Percentiles rank a stretch among this genome's conserved stretches.
These are phyloP conservation scores for Tulasnella sp. DNA, from an alignment of 768 basidiomycete species.

Conservation along the genomic window DNA sequence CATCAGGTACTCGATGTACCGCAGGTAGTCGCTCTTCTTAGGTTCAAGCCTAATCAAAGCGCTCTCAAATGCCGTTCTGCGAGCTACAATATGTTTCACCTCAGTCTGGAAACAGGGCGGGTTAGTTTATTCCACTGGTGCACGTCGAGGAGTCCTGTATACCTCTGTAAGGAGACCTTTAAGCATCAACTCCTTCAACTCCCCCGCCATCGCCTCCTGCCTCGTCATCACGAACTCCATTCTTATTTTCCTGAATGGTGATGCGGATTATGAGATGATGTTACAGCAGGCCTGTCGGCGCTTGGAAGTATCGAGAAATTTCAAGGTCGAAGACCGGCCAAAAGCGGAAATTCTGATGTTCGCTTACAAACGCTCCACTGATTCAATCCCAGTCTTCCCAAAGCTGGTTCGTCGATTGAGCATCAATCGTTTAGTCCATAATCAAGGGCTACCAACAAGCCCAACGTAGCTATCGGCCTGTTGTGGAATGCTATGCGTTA, in stretches of 20 bases:
- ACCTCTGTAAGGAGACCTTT: constrained; percentile 81
- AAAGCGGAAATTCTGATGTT: not conserved
- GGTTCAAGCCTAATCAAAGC: constrained; percentile 78
- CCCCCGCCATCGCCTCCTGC: constrained; percentile 95
- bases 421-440: too few species aligned
- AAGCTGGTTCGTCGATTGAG: too few species aligned
- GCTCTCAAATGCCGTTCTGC: constrained; percentile 77
- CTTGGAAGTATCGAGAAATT: not conserved
- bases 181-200: constrained; percentile 88
- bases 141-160: not conserved
- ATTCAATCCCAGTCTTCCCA: too few species aligned
- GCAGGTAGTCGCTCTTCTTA: constrained; percentile 82
- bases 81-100: constrained; percentile 78
- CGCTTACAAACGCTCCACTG: not conserved
- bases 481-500: too few species aligned
- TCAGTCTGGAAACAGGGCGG: constrained; percentile 53
- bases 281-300: not conserved
- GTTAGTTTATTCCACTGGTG: not conserved
- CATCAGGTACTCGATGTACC: constrained; percentile 92
- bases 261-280: not conserved
- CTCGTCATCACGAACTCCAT: constrained; percentile 96
- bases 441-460: too few species aligned
- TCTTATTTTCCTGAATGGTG: constrained; percentile 1
- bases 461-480: too few species aligned
- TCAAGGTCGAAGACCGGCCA: not conserved